Conservation (phyloP, 2,329 filamentous ascomycete species). For the Scedosporium dehoogii region DNA sequence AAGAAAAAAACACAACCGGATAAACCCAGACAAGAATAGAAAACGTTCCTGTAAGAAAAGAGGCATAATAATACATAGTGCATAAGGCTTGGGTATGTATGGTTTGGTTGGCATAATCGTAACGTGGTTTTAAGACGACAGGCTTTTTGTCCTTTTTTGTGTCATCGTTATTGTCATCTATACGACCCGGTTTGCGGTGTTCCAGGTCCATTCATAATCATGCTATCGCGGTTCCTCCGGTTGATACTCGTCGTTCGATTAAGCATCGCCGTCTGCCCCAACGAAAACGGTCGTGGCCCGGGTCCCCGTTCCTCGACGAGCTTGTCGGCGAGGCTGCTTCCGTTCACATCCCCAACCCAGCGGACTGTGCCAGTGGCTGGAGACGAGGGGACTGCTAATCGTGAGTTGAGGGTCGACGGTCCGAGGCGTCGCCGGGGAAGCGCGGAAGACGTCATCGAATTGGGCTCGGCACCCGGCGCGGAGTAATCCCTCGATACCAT, state of each 20-base stretch:
- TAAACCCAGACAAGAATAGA: background rate
- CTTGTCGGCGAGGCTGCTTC: conserved; percentile 20
- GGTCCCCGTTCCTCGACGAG: conserved; percentile 30
- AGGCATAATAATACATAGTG: background rate
- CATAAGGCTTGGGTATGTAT: background rate
- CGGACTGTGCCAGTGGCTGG: conserved; percentile 7
- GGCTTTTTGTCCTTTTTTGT: conserved; percentile 11
- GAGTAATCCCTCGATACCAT: conserved; percentile 27
- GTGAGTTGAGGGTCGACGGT: conserved; percentile 35
- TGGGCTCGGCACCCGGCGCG: conserved; percentile 16
- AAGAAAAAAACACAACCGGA: conserved; percentile 4
- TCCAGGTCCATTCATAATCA: conserved; percentile 19
- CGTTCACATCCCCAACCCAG: conserved; percentile 10
- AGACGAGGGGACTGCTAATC: conserved; percentile 22
- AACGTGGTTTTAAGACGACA: conserved; percentile 11
- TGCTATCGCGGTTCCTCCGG: conserved; percentile 32
- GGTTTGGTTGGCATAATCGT: background rate
- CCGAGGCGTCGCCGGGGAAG: conserved; percentile 44
- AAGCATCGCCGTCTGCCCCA: conserved; percentile 30
- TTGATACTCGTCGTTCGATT: conserved; percentile 36
- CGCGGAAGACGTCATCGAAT: conserved; percentile 30
- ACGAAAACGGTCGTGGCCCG: conserved; percentile 28
- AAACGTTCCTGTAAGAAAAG: background rate
- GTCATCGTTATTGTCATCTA: background rate
- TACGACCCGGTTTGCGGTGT: conserved; percentile 11